Percentiles rank a stretch among this genome's conserved stretches.
These are phyloP conservation scores for Colletotrichum destructivum DNA, from an alignment of 2,329 filamentous ascomycete species.

Conservation along the genomic window DNA sequence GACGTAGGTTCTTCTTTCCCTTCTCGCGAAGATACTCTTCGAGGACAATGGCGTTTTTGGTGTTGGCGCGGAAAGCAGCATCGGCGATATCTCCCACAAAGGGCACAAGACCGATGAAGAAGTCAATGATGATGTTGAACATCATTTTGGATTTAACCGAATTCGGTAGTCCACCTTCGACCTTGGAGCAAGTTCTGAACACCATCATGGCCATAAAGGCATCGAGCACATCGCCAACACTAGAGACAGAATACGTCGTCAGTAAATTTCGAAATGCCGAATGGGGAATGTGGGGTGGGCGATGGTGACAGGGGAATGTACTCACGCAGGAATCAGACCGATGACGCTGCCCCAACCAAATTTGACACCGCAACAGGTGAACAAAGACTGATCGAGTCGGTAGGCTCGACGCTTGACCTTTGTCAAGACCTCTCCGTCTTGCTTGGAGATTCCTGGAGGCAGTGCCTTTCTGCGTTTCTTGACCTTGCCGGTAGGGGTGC, in stretches of 20 bases:
- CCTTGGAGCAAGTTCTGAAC: conserved; percentile 77
- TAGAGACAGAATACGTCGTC: conserved; percentile 49
- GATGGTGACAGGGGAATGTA: conserved; percentile 43
- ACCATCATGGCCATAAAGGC: conserved; percentile 82
- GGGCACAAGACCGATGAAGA: conserved; percentile 80
- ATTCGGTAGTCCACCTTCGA: conserved; percentile 82
- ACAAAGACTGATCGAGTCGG: conserved; percentile 86
- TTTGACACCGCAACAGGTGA: conserved; percentile 83
- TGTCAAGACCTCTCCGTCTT: conserved; percentile 87
- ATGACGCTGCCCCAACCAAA: conserved; percentile 94
- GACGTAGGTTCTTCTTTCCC: conserved; percentile 71
- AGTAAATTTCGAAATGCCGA: conserved; percentile 3
- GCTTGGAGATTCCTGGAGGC: conserved; percentile 84
- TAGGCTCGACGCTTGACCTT: conserved; percentile 90
- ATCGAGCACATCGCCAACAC: conserved; percentile 83
- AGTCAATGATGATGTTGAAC: conserved; percentile 83
- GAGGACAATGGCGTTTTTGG: conserved; percentile 79
- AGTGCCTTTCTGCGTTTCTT: conserved; percentile 90
- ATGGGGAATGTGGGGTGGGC: conserved; percentile 2
- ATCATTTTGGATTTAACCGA: conserved; percentile 80
- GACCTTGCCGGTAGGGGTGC: conserved; percentile 76
- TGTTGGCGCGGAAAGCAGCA: conserved; percentile 81
- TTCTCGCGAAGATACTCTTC: conserved; percentile 79
- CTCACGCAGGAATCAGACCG: conserved; percentile 85
- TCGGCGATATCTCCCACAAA: conserved; percentile 84